A percentile compares a stretch with the other conserved stretches of the same genome.
phyloP scores from a whole-genome alignment of 2,329 filamentous ascomycete species.

The Calonectria honghensis region DNA sequence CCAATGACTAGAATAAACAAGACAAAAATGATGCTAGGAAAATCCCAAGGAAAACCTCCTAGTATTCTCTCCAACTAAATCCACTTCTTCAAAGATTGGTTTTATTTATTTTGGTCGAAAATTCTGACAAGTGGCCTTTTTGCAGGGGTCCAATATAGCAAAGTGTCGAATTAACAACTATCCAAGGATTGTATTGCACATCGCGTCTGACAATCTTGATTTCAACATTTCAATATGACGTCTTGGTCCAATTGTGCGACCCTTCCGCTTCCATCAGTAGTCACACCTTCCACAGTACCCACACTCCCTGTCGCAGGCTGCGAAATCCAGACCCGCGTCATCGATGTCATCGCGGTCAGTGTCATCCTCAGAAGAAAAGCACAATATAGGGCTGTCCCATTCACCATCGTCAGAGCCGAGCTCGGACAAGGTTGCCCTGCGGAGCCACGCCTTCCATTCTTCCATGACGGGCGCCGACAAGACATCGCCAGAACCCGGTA shows the following conservation, averaged over 20 bases:
- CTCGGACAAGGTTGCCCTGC: background rate
- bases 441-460: constrained; percentile 54
- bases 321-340: constrained; percentile 45
- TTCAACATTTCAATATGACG: background rate
- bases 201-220: background rate
- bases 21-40: background rate
- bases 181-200: background rate
- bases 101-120: background rate
- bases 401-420: constrained; percentile 23
- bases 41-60: background rate
- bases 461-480: constrained; percentile 50
- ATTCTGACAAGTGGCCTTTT: background rate
- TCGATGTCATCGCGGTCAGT: constrained; percentile 30
- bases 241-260: background rate
- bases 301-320: constrained; percentile 55
- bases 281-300: constrained; percentile 55
- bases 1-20: background rate
- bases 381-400: constrained; percentile 8
- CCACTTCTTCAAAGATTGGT: background rate
- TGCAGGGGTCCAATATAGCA: background rate
- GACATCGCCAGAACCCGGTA: constrained; percentile 47
- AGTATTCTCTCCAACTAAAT: background rate
- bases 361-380: background rate
- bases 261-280: constrained; percentile 32
- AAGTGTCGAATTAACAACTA: background rate